These are phyloP conservation scores for Endocalyx cinctus DNA, from an alignment of 2,329 filamentous ascomycete species.

Conservation along the genomic window DNA sequence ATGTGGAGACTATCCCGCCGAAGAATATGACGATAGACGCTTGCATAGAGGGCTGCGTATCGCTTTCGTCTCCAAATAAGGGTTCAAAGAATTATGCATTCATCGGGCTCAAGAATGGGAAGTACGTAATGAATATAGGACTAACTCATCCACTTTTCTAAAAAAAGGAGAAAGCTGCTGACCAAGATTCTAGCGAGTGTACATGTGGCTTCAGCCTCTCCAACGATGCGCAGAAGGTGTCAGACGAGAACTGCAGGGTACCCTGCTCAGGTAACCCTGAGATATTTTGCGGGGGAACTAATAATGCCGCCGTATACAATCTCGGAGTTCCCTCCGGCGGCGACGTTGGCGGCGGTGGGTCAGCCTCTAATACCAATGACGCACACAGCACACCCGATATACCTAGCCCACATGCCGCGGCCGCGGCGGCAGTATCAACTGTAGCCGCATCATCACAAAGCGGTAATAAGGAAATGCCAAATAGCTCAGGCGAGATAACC, in stretches of 20 bases:
- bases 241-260: slow-evolving; percentile 15
- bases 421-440: too few relatives aligned
- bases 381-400: too few relatives aligned
- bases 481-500: too few relatives aligned
- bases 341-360: background rate
- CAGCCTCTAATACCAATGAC: too few relatives aligned
- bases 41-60: slow-evolving; percentile 19
- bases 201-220: slow-evolving; percentile 17
- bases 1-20: slow-evolving; percentile 7
- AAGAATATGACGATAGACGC: slow-evolving; percentile 15
- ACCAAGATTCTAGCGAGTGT: slow-evolving; percentile 15
- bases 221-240: slow-evolving; percentile 11
- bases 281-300: slow-evolving; percentile 18
- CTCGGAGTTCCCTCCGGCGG: slow-evolving; percentile 2
- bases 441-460: too few relatives aligned
- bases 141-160: too few relatives aligned
- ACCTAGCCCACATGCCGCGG: too few relatives aligned
- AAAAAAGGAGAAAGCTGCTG: slow-evolving; percentile 2
- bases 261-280: slow-evolving; percentile 18
- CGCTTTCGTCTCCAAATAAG: slow-evolving; percentile 4
- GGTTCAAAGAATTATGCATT: slow-evolving; percentile 11
- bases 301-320: slow-evolving; percentile 18
- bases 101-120: slow-evolving; percentile 20
- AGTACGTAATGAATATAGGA: slow-evolving; percentile 10
- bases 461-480: too few relatives aligned